phyloP scores from a whole-genome alignment of 495 filamentous ascomycete species.

The Pseudomonodictys pantanalensis region DNA sequence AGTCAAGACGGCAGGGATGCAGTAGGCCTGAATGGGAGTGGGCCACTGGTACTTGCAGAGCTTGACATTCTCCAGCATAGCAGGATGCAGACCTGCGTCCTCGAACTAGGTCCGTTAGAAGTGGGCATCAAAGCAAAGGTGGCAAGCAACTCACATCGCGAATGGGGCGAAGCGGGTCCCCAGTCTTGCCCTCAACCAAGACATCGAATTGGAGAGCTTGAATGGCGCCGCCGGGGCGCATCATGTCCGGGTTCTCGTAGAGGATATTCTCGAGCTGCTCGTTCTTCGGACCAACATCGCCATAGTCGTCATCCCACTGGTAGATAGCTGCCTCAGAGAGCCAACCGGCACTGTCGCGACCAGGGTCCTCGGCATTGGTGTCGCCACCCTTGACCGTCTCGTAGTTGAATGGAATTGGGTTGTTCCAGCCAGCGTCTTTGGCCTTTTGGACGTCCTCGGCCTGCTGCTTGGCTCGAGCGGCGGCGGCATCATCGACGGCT shows the following conservation, averaged over 20 bases:
- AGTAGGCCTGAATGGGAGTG: slow-evolving; percentile 83
- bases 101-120: slow-evolving; percentile 35
- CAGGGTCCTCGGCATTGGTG: neutral
- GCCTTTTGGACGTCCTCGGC: slow-evolving; percentile 8
- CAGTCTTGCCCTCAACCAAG: slow-evolving; percentile 52
- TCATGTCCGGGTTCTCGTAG: slow-evolving; percentile 56
- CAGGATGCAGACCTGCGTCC: slow-evolving; percentile 79
- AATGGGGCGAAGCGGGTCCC: slow-evolving; percentile 53
- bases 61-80: slow-evolving; percentile 72
- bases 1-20: slow-evolving; percentile 68
- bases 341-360: slow-evolving; percentile 37
- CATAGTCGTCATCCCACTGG: slow-evolving; percentile 80
- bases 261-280: slow-evolving; percentile 67
- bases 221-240: slow-evolving; percentile 46
- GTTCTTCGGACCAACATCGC: slow-evolving; percentile 73
- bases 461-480: slow-evolving; percentile 4
- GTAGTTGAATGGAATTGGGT: slow-evolving; percentile 21
- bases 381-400: slow-evolving; percentile 16
- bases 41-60: slow-evolving; percentile 64
- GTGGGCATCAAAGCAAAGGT: neutral
- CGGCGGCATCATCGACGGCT: neutral
- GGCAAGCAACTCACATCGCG: slow-evolving; percentile 41
- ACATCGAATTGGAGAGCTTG: slow-evolving; percentile 52
- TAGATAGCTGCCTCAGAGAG: slow-evolving; percentile 53
- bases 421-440: slow-evolving; percentile 18